phyloP scores from a whole-genome alignment of 2,329 filamentous ascomycete genomes.

The Fusarium annulatum region DNA sequence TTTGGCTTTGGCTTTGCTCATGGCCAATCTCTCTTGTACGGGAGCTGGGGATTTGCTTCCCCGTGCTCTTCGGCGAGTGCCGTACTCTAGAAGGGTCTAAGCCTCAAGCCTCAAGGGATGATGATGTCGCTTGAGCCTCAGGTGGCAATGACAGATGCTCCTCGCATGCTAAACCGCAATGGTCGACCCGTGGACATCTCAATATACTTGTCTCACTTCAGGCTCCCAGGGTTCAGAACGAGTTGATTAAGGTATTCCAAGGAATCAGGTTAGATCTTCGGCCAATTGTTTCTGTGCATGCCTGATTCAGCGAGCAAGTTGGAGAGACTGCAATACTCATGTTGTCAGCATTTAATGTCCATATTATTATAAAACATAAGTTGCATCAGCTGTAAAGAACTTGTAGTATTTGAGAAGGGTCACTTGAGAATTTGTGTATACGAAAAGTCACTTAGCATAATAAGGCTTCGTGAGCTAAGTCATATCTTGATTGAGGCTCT shows the following conservation, averaged over 20 bases:
- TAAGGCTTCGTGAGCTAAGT: background rate
- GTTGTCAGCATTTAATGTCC: background rate
- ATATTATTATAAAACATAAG: background rate
- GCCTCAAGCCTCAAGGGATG: background rate
- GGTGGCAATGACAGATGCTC: background rate
- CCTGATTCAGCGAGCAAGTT: background rate
- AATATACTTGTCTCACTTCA: constrained; percentile 4
- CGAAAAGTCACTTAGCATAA: too few relatives aligned
- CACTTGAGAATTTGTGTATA: background rate
- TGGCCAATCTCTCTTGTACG: constrained; percentile 21
- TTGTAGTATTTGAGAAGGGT: background rate
- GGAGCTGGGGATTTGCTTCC: constrained; percentile 9
- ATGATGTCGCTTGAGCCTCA: constrained; percentile 17
- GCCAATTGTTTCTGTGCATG: background rate
- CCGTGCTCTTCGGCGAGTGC: constrained; percentile 13
- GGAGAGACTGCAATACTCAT: background rate
- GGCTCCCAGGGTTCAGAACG: background rate
- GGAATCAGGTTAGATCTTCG: constrained; percentile 2
- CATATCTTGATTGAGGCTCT: too few relatives aligned
- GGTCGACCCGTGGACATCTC: background rate
- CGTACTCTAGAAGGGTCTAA: background rate
- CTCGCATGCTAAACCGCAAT: background rate
- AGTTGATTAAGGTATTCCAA: background rate
- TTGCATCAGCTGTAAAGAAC: background rate
- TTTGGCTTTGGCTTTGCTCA: background rate